Evolutionary conservation across 208 protist genomes (phyloP), one percentile per base, ranked within the genome.

Genomic region (Trypanosoma avium): DNA sequence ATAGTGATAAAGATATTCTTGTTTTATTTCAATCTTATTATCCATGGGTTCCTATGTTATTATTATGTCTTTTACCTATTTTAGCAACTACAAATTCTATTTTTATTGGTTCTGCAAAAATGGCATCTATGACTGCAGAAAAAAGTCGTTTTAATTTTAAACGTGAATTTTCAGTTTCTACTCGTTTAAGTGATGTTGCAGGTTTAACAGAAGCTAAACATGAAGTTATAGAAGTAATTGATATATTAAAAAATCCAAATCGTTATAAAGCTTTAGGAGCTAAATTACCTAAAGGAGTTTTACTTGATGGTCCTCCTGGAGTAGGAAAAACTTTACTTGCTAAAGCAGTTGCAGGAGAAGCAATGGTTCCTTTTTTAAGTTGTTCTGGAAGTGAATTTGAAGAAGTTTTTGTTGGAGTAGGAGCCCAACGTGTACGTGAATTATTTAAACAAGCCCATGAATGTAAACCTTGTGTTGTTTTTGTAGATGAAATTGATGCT

Each of bases 401-500:
- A 59, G 96, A 98, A 71, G 94, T 98, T 58, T 99, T 97, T 85
- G 97, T 99, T 3, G 98, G 97, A 47, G 97, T 99, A 17, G 97
- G 97, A 15, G 93, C 97, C 7, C 79, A 86, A 61, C 81, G 97
- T 22, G 91, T 99, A 21, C 84, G 97, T 21, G 89, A 98, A 54
- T 86, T 98, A 15, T 98, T 99, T 73, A 73, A 67, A 4, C 70
- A 84, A 42, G 97, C 98, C 12, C 92, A 94, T 70, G 79, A 93
- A 54, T 84, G 88, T 46, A 92, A 96, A 63, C 97, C 97, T 47
- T 98, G 95, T 75, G 98, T 99, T 29, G 93, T 99, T 32, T 99
- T 99, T 81, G 95, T 99, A 33, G 97, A 99, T 79, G 98, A 99
- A 69, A 98, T 99, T 58, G 98, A 99, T 71, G 86, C 97, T 0